phyloP scores from a whole-genome alignment of 2,329 filamentous ascomycete genomes.

The Xylariaceae sp. region DNA sequence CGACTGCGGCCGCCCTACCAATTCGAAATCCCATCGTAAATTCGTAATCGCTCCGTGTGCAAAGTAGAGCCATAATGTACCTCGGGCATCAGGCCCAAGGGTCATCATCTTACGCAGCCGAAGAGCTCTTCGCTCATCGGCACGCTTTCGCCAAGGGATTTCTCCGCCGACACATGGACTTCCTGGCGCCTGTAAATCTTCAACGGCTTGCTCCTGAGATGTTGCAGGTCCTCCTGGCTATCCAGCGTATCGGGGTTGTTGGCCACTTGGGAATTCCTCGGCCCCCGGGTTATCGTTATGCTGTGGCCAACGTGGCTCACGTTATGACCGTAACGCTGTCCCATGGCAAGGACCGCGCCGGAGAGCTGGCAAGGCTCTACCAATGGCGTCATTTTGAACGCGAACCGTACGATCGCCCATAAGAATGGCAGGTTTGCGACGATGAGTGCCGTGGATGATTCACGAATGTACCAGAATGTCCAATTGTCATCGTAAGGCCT shows the following conservation, averaged over 20 bases:
- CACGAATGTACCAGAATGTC: constrained; percentile 45
- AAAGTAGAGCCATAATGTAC: too few relatives aligned
- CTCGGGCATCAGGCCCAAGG: too few relatives aligned
- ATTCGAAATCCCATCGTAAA: too few relatives aligned
- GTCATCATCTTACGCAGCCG: not conserved
- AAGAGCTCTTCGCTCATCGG: constrained; percentile 1
- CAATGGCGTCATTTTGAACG: constrained; percentile 37
- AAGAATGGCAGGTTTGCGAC: constrained; percentile 42
- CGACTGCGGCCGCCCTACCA: too few relatives aligned
- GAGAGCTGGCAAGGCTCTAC: constrained; percentile 29
- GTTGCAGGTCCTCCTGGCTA: constrained; percentile 39
- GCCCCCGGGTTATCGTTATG: constrained; percentile 12
- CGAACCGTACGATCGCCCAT: constrained; percentile 40
- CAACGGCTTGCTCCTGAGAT: constrained; percentile 32
- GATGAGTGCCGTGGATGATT: constrained; percentile 44
- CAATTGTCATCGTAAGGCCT: constrained; percentile 38
- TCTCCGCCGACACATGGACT: constrained; percentile 27
- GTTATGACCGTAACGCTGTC: constrained; percentile 19
- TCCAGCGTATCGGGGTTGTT: constrained; percentile 29
- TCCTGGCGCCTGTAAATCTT: constrained; percentile 38
- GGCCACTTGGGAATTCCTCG: not conserved
- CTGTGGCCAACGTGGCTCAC: constrained; percentile 12
- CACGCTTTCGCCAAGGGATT: not conserved
- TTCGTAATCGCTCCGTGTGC: too few relatives aligned
- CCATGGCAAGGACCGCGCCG: constrained; percentile 27